Evolutionary conservation across 176 grass and related monocot genomes (phyloP).

Genomic region (Rhynchospora breviuscula): DNA sequence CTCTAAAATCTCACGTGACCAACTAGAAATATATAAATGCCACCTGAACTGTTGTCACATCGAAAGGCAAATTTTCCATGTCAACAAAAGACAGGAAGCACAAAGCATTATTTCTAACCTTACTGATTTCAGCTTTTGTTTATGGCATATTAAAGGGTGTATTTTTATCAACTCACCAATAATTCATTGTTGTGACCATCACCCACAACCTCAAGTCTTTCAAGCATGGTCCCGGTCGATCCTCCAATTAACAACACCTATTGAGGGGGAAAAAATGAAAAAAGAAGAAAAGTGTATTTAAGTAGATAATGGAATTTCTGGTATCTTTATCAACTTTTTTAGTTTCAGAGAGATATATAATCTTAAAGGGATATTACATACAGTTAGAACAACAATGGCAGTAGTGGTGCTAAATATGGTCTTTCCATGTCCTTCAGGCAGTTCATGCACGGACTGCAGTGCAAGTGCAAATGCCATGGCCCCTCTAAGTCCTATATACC

Average conservation of each 20-base stretch:
- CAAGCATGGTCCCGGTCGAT: constrained; percentile 93
- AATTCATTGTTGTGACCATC: constrained; percentile 48
- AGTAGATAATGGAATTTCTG: neutral
- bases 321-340: neutral
- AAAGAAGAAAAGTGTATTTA: neutral
- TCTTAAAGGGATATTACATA: constrained; percentile 30
- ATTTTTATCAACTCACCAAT: constrained; percentile 46
- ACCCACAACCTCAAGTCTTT: constrained; percentile 84
- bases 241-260: constrained; percentile 98
- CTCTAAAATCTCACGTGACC: neutral
- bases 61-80: neutral
- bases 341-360: neutral
- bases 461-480: constrained; percentile 99
- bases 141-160: neutral
- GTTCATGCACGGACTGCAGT: constrained; percentile 94
- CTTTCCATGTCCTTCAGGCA: constrained; percentile 94
- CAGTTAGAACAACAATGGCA: constrained; percentile 94
- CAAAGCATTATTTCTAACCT: neutral
- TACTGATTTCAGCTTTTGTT: neutral
- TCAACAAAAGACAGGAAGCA: neutral
- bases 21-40: neutral
- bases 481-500: constrained; percentile 76
- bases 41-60: neutral
- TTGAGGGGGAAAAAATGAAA: neutral
- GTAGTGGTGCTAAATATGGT: constrained; percentile 91